These are phyloP conservation scores for Meira nashicola DNA, from an alignment of 1,284 basidiomycete species.

Conservation along the genomic window DNA sequence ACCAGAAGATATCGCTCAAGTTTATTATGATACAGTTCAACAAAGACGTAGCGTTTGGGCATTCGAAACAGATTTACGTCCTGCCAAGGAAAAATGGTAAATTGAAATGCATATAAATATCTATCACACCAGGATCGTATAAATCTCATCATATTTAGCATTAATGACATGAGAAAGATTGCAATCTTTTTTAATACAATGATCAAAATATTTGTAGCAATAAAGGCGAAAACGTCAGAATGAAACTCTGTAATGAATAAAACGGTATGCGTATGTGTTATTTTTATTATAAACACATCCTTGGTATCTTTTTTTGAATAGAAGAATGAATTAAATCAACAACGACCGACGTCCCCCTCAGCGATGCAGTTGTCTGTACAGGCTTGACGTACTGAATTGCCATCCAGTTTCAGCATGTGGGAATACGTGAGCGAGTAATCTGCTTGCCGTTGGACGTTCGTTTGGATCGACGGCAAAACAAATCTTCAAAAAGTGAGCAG, in stretches of 20 bases:
- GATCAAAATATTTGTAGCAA: too few species aligned
- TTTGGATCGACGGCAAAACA: constrained; percentile 89
- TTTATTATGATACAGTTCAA: constrained; percentile 25
- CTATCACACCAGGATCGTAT: too few species aligned
- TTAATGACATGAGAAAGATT: too few species aligned
- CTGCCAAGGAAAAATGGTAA: constrained; percentile 13
- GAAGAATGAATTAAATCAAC: too few species aligned
- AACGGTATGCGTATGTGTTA: too few species aligned
- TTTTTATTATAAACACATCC: too few species aligned
- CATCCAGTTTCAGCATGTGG: constrained; percentile 52
- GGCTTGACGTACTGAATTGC: constrained; percentile 35
- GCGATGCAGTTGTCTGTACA: constrained; percentile 19
- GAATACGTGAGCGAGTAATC: constrained; percentile 79
- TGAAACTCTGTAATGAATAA: not conserved
- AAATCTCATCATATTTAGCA: too few species aligned
- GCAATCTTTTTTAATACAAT: too few species aligned
- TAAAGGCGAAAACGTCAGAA: too few species aligned
- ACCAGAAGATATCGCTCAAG: constrained; percentile 30
- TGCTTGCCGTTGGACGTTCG: constrained; percentile 74
- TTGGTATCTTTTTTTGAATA: too few species aligned
- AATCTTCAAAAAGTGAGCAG: constrained; percentile 77
- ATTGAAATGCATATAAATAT: not conserved
- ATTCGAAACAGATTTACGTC: constrained; percentile 25
- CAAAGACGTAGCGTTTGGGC: constrained; percentile 30
- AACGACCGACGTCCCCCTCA: not conserved